Evolutionary conservation across 495 filamentous ascomycete genomes (phyloP).

Genomic region (Articulospora tetracladia): DNA sequence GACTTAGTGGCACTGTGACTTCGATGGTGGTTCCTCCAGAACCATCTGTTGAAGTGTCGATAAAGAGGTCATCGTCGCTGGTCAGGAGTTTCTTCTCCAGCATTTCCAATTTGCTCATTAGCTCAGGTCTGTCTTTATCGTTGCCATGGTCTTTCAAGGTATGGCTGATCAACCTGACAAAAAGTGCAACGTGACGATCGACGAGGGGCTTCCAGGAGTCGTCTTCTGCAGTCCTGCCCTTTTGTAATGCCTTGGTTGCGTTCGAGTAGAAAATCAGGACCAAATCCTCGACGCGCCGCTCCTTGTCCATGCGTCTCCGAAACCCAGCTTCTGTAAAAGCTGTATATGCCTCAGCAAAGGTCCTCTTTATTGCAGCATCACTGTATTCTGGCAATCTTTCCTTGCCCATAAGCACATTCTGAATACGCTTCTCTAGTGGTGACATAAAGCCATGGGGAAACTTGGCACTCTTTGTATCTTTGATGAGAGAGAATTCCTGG

Average conservation of each 20-base stretch:
- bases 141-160: conserved; percentile 73
- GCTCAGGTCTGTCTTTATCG: conserved; percentile 73
- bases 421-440: conserved; percentile 72
- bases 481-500: conserved; percentile 70
- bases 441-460: conserved; percentile 78
- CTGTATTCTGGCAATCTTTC: conserved; percentile 77
- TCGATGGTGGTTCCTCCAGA: conserved; percentile 63
- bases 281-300: conserved; percentile 86
- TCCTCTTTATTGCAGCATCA: conserved; percentile 70
- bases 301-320: conserved; percentile 88
- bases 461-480: conserved; percentile 66
- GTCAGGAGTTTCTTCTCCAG: conserved; percentile 90
- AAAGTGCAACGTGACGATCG: conserved; percentile 91
- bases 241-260: conserved; percentile 83
- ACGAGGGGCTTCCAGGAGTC: conserved; percentile 90
- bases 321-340: conserved; percentile 77
- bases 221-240: conserved; percentile 77
- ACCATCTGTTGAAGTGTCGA: conserved; percentile 33
- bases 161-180: conserved; percentile 79
- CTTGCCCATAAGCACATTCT: conserved; percentile 69
- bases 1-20: conserved; percentile 74
- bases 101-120: conserved; percentile 70
- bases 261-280: conserved; percentile 86
- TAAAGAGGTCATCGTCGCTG: conserved; percentile 86
- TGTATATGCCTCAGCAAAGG: conserved; percentile 77